Conservation (phyloP, 305 asterid species). For the Withania somnifera region DNA sequence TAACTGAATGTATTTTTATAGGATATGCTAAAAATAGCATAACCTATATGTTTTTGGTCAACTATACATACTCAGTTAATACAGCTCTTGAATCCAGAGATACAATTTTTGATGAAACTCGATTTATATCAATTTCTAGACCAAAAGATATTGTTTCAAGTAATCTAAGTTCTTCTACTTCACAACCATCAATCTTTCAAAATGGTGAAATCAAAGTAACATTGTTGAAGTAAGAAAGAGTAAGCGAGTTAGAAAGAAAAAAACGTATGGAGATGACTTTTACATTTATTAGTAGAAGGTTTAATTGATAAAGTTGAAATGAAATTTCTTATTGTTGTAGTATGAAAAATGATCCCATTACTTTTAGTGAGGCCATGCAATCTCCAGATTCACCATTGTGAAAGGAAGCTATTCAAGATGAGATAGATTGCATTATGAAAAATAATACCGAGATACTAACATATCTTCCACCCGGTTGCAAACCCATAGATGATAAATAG, state of each 20-base stretch:
- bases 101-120: background rate
- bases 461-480: background rate
- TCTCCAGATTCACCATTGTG: background rate
- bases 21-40: background rate
- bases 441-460: background rate
- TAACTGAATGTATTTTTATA: background rate
- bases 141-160: background rate
- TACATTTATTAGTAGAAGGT: background rate
- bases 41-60: background rate
- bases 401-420: background rate
- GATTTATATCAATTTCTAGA: background rate
- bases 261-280: too few species aligned
- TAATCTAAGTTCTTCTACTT: background rate
- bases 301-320: background rate
- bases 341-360: background rate
- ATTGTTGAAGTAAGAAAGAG: background rate
- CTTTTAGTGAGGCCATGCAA: background rate
- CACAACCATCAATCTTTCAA: background rate
- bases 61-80: background rate
- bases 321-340: background rate
- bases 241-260: background rate
- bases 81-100: background rate
- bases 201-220: background rate
- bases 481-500: too few species aligned
- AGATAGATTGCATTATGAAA: background rate